phyloP scores from a whole-genome alignment of 495 filamentous ascomycete species.

The Podospora bellae-mahoneyi region DNA sequence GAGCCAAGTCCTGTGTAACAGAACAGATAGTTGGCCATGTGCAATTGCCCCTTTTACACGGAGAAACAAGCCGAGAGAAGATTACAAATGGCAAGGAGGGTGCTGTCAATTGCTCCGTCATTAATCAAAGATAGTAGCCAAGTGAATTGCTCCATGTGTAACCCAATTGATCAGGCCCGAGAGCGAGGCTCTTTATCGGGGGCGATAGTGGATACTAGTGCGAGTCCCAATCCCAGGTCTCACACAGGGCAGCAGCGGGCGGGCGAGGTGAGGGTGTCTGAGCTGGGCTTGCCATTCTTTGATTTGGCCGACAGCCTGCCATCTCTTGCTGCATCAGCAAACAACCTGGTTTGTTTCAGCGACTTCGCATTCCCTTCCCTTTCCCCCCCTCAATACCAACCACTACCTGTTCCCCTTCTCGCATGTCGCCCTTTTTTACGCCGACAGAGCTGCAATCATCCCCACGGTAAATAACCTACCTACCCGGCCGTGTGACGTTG shows the following conservation, averaged over 20 bases:
- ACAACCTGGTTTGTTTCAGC: slow-evolving; percentile 14
- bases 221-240: slow-evolving; percentile 2
- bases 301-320: neutral
- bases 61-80: neutral
- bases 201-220: neutral
- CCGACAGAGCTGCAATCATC: neutral
- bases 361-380: neutral
- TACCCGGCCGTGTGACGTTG: slow-evolving; percentile 3
- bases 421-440: neutral
- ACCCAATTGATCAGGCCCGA: neutral
- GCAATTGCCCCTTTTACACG: neutral
- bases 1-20: neutral
- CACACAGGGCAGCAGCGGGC: neutral
- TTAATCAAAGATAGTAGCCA: neutral
- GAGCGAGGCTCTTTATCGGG: neutral
- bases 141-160: neutral
- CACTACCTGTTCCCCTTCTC: neutral
- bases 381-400: slow-evolving; percentile 4
- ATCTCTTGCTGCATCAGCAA: slow-evolving; percentile 15
- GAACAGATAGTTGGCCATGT: neutral
- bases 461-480: neutral
- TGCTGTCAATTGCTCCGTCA: neutral
- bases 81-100: neutral
- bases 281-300: slow-evolving; percentile 14
- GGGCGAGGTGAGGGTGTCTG: neutral